Conservation (phyloP, 169 alveolate genomes). For the Cryptosporidium sp. region DNA sequence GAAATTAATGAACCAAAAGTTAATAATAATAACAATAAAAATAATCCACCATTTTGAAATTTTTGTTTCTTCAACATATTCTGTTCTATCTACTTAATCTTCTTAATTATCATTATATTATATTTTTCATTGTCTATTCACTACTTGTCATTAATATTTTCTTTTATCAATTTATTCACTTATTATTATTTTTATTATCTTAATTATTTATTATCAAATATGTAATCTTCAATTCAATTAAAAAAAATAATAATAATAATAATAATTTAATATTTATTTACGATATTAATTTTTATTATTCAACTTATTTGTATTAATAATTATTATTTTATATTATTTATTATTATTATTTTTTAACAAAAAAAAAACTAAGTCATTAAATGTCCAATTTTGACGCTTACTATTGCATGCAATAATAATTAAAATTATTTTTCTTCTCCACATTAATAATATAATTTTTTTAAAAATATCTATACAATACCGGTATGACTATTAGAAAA, state of each 20-base stretch:
- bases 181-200: not conserved
- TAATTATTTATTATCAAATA: not conserved
- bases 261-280: too few species aligned
- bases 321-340: too few species aligned
- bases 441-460: not conserved
- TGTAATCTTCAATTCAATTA: not conserved
- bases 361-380: too few species aligned
- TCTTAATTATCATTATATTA: not conserved
- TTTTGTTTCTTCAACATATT: slow-evolving; percentile 10
- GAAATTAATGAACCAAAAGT: slow-evolving; percentile 53
- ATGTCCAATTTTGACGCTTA: not conserved
- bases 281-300: too few species aligned
- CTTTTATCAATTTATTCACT: not conserved
- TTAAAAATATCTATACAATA: not conserved
- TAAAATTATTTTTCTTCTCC: slow-evolving; percentile 4
- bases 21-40: slow-evolving; percentile 20
- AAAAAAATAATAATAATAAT: too few species aligned
- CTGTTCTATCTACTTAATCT: not conserved
- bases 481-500: slow-evolving; percentile 1
- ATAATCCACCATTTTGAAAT: not conserved
- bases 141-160: not conserved
- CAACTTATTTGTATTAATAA: not conserved
- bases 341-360: too few species aligned
- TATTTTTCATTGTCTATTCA: not conserved
- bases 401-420: not conserved